Conservation (phyloP, 2,329 filamentous ascomycete genomes). For the Fusarium sp. region DNA sequence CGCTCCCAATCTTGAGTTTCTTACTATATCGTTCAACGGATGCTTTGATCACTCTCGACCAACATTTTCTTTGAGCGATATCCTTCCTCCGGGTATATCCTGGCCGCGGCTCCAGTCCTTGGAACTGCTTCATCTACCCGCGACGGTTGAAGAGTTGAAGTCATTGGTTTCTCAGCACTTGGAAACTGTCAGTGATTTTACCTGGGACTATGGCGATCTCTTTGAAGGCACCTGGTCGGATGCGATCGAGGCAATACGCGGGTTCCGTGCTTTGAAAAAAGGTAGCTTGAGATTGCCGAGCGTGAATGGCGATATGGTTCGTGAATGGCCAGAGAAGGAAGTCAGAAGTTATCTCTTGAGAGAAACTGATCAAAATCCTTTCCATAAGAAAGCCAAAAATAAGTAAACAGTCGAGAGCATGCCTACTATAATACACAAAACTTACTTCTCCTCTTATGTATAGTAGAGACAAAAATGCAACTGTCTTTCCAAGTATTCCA, state of each 20-base stretch:
- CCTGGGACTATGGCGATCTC: background rate
- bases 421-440: too few relatives aligned
- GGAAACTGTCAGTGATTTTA: background rate
- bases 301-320: too few relatives aligned
- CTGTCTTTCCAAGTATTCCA: too few relatives aligned
- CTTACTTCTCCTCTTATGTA: too few relatives aligned
- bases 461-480: too few relatives aligned
- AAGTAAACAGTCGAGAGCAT: too few relatives aligned
- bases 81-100: background rate
- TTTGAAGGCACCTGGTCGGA: constrained; percentile 1
- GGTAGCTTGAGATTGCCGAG: background rate
- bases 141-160: background rate
- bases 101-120: background rate
- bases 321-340: background rate
- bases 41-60: background rate
- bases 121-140: background rate
- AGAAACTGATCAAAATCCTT: background rate
- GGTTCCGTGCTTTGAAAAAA: background rate
- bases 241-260: background rate
- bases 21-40: background rate
- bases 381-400: too few relatives aligned
- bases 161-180: background rate
- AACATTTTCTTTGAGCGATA: background rate
- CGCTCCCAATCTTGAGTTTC: background rate
- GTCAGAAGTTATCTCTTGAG: constrained; percentile 3